Conservation (phyloP, 192 early-diverging fungal genomes). For the Mortierella claussenii region DNA sequence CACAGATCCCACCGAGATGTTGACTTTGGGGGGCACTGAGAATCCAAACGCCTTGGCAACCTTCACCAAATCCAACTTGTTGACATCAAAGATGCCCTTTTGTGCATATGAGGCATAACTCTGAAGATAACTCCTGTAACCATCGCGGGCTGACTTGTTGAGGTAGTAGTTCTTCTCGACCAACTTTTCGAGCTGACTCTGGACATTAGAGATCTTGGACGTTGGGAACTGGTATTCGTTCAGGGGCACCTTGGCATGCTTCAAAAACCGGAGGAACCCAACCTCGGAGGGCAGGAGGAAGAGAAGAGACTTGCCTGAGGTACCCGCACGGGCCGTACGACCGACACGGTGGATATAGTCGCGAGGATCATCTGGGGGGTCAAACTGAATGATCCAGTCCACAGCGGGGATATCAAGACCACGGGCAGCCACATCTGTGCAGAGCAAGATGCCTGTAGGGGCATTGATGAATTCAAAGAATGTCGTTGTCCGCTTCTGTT, state of each 20-base stretch:
- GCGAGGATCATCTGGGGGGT: slow-evolving; percentile 99
- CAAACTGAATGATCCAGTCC: slow-evolving; percentile 99
- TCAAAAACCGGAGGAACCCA: slow-evolving; percentile 95
- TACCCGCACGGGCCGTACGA: slow-evolving; percentile 94
- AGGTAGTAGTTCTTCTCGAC: slow-evolving; percentile 99
- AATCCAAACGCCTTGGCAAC: slow-evolving; percentile 97
- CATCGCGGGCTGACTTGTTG: slow-evolving; percentile 94
- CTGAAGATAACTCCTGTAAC: slow-evolving; percentile 95
- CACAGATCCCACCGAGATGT: slow-evolving; percentile 66
- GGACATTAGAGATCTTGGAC: slow-evolving; percentile 95
- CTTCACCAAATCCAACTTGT: slow-evolving; percentile 89
- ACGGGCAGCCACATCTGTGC: slow-evolving; percentile 98
- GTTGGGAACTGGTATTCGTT: slow-evolving; percentile 99
- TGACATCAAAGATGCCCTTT: slow-evolving; percentile 97
- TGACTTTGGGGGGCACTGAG: slow-evolving; percentile 95
- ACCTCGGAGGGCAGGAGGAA: slow-evolving; percentile 95
- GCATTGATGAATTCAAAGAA: slow-evolving; percentile 99
- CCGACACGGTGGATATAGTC: slow-evolving; percentile 97
- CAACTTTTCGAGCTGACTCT: slow-evolving; percentile 93
- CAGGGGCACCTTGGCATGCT: slow-evolving; percentile 97
- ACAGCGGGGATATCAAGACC: slow-evolving; percentile 98
- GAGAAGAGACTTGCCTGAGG: slow-evolving; percentile 90
- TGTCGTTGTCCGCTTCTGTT: slow-evolving; percentile 97
- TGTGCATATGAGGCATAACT: slow-evolving; percentile 95
- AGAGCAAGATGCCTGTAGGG: slow-evolving; percentile 90